These are phyloP conservation scores for Trametes sp. DNA, from an alignment of 1,284 basidiomycete species.

Conservation along the genomic window DNA sequence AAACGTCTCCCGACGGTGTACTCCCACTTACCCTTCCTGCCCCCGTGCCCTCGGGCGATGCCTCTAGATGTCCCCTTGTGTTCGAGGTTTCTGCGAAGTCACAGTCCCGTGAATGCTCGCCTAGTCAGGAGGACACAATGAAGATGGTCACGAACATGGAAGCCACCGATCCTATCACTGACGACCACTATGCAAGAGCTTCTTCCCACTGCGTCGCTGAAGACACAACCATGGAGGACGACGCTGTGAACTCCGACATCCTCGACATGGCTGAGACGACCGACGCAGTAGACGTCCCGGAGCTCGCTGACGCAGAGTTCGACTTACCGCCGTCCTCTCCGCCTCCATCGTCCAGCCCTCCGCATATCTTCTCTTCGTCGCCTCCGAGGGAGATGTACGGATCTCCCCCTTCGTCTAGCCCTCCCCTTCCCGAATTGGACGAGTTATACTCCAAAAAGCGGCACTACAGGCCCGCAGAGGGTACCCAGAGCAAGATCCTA, in stretches of 20 bases:
- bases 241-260: not conserved
- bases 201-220: not conserved
- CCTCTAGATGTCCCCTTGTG: not conserved
- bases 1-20: not conserved
- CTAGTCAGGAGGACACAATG: not conserved
- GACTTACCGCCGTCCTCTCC: constrained; percentile 43
- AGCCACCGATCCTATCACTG: not conserved
- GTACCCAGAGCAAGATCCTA: no score
- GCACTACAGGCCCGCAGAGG: not conserved
- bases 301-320: not conserved
- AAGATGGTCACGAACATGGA: not conserved
- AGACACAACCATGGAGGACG: not conserved
- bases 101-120: not conserved
- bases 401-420: constrained; percentile 46
- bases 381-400: constrained; percentile 36
- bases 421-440: constrained; percentile 27
- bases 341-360: constrained; percentile 58
- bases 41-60: no score
- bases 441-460: not conserved
- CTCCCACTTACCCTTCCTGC: not conserved
- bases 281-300: not conserved
- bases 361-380: constrained; percentile 51
- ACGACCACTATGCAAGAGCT: not conserved
- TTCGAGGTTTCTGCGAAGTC: not conserved
- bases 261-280: not conserved